A percentile compares a stretch with the other conserved stretches of the same genome.
These are phyloP conservation scores for Vanrija sp. DNA, from an alignment of 1,284 basidiomycete species.

Conservation along the genomic window DNA sequence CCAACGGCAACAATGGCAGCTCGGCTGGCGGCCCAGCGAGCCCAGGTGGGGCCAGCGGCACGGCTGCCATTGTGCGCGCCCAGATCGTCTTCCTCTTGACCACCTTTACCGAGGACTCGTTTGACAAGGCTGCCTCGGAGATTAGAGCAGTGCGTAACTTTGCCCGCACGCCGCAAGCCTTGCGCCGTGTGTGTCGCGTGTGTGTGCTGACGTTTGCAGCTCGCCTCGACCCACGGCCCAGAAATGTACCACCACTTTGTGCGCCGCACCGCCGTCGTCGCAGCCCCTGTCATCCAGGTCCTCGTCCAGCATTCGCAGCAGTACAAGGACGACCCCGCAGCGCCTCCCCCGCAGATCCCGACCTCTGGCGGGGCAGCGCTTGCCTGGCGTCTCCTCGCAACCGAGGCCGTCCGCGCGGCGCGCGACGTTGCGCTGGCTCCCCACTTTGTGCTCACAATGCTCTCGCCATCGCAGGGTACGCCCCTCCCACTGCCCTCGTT, in stretches of 20 bases:
- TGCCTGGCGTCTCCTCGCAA: conserved; percentile 45
- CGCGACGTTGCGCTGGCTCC: conserved; percentile 46
- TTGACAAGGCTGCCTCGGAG: conserved; percentile 82
- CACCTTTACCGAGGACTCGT: conserved; percentile 90
- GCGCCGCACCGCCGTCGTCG: conserved; percentile 78
- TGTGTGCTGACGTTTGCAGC: conserved; percentile 53
- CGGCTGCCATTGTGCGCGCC: conserved; percentile 52
- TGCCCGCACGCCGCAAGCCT: conserved; percentile 15
- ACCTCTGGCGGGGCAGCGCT: conserved; percentile 34
- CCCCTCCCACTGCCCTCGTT: conserved; percentile 44
- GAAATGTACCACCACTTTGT: conserved; percentile 95
- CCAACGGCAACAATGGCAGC: conserved; percentile 3
- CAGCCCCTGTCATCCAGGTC: conserved; percentile 45
- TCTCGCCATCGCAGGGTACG: conserved; percentile 40
- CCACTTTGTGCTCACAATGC: conserved; percentile 46
- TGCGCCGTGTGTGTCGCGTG: conserved; percentile 1
- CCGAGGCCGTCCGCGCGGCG: conserved; percentile 43
- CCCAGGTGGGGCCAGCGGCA: conserved; percentile 18
- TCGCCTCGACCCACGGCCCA: conserved; percentile 88
- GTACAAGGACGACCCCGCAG: conserved; percentile 42
- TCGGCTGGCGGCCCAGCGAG: conserved; percentile 9
- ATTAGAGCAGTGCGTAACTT: conserved; percentile 81
- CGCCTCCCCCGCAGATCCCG: conserved; percentile 39
- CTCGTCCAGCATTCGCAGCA: conserved; percentile 41
- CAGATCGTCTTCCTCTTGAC: conserved; percentile 87